These are phyloP conservation scores for Penicillium sp. DNA, from an alignment of 2,329 filamentous ascomycete species.

Conservation along the genomic window DNA sequence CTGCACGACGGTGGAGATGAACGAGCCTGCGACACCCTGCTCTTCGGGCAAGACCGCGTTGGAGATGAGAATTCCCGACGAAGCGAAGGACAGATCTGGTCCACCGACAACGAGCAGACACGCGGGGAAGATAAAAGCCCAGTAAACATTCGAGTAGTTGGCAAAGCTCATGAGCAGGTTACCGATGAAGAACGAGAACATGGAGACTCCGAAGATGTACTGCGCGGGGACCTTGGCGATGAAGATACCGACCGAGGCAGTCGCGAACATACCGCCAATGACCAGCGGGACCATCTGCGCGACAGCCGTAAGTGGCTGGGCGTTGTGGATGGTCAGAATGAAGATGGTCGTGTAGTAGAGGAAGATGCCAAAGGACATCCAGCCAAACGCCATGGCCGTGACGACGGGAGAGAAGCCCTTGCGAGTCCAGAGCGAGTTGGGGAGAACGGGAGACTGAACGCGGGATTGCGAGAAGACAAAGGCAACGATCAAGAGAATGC, in stretches of 20 bases:
- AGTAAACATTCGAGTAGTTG: not conserved
- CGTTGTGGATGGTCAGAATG: not conserved
- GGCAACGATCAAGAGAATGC: not conserved
- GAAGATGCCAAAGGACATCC: not conserved
- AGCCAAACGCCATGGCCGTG: not conserved
- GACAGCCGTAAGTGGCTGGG: not conserved
- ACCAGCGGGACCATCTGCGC: not conserved
- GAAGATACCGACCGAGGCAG: not conserved
- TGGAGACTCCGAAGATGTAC: not conserved
- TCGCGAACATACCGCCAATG: not conserved
- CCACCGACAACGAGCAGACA: too few relatives aligned
- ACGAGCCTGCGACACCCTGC: slow-evolving; percentile 50
- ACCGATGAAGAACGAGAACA: not conserved
- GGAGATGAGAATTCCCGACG: slow-evolving; percentile 56
- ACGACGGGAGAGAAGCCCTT: not conserved
- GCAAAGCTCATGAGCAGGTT: not conserved
- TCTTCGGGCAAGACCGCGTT: slow-evolving; percentile 45
- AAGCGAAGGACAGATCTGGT: slow-evolving; percentile 58
- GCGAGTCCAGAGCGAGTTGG: not conserved
- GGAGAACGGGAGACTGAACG: not conserved
- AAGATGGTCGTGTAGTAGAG: not conserved
- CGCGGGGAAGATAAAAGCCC: not conserved
- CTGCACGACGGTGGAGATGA: slow-evolving; percentile 62
- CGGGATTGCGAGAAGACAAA: not conserved
- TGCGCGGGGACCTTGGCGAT: not conserved